Evolutionary conservation across 768 basidiomycete genomes (phyloP).

Genomic region (Amanita muscaria): DNA sequence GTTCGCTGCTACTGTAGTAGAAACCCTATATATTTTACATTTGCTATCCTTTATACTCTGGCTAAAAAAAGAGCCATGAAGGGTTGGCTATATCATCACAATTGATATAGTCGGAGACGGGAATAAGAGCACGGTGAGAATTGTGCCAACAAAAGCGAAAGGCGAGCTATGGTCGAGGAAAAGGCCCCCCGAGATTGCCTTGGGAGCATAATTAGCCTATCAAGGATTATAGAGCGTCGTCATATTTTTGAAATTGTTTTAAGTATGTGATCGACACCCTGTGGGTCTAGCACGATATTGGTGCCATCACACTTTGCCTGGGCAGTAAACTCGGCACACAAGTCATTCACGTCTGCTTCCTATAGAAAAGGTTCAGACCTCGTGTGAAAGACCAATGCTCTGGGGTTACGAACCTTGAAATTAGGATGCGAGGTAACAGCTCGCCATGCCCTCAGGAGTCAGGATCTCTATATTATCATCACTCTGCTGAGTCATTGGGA

Average conservation of each 20-base stretch:
- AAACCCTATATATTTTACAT: no score
- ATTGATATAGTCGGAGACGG: no score
- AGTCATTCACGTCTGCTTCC: slow-evolving; percentile 71
- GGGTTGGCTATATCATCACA: no score
- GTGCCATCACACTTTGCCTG: slow-evolving; percentile 83
- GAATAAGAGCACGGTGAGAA: no score
- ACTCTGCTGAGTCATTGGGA: slow-evolving; percentile 61
- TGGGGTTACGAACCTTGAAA: slow-evolving; percentile 51
- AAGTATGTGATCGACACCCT: slow-evolving; percentile 39
- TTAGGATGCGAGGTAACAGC: slow-evolving; percentile 65
- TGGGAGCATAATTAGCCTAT: no score
- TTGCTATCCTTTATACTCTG: no score
- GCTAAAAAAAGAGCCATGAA: no score
- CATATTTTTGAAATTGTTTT: slow-evolving; percentile 19
- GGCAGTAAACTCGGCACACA: slow-evolving; percentile 70
- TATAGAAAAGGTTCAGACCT: slow-evolving; percentile 25
- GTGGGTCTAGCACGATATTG: slow-evolving; percentile 67
- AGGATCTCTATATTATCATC: slow-evolving; percentile 72
- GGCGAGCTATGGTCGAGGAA: no score
- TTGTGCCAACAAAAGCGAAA: no score
- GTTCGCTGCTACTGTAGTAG: slow-evolving; percentile 5
- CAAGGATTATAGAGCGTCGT: no score
- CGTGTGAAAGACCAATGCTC: slow-evolving; percentile 8
- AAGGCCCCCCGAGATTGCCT: no score
- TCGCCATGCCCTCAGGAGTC: slow-evolving; percentile 71